Evolutionary conservation across 1,284 basidiomycete genomes (phyloP), one percentile per base, ranked within the genome.

Genomic region (Testicularia cyperi): DNA sequence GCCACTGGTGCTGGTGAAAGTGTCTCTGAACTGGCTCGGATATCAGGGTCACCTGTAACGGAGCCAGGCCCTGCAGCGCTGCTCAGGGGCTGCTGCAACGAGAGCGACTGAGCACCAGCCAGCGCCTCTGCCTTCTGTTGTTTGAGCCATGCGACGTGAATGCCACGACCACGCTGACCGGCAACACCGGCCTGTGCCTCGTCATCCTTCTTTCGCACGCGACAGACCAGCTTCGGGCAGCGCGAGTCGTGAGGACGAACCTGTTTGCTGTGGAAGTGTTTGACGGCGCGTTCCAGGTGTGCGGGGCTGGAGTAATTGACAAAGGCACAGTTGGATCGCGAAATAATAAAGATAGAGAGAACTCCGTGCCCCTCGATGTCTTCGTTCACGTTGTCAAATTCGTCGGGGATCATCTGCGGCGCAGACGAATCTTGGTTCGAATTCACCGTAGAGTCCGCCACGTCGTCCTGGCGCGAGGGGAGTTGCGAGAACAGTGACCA

Each of bases 291-390:
- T 6, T 83, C 79, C 22, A 96, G 80, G 53, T 86, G 81, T 2
- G 72, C 78, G 63, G 86, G 83, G 0, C 81, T 83, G 36, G 83
- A 82, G 68, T 88, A 92, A 75, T 96, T 96, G 76, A 95, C 83
- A 72, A 97, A 96, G 4, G 89, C 90, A 76, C 92, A 96, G 67
- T 86, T 91, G 4, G 90, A 92, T 18, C 91, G 84, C 15, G 87
- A 84, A 66, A 98, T 97, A 45, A 92, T 83, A 79, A 94, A 95
- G 60, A 98, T 86, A 18, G 88, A 92, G 3, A 87, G 77, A 3
- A 96, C 85, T 6, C 89, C 89, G 21, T 80, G 77, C 57, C 77
- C 64, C 38, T 41, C 42, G 25, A 39, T 8, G 14, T 26, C 25
- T 8, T 26, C 25, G 14, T 14, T 26, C 8, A 14, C 38, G 9